Conservation (phyloP, 192 early-diverging fungal genomes). For the Backusella macrospora region DNA sequence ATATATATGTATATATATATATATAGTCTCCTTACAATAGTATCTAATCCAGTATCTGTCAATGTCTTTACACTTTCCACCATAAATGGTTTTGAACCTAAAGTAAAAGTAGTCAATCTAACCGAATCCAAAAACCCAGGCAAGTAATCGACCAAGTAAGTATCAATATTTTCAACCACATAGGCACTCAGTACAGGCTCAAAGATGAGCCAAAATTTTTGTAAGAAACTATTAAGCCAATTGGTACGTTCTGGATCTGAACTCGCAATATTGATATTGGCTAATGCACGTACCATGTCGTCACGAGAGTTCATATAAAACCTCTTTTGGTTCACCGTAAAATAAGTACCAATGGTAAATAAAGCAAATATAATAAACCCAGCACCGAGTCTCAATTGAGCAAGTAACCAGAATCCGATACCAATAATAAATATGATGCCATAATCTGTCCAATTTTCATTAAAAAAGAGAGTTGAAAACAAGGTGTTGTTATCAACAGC, state of each 20-base stretch:
- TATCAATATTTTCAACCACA: constrained; percentile 66
- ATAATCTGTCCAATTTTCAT: constrained; percentile 23
- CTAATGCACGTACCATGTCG: constrained; percentile 57
- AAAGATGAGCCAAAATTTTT: constrained; percentile 77
- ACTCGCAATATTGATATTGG: constrained; percentile 35
- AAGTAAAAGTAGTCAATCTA: constrained; percentile 61
- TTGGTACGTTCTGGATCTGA: constrained; percentile 61
- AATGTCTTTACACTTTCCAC: constrained; percentile 60
- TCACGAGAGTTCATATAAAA: constrained; percentile 53
- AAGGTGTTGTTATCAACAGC: neutral
- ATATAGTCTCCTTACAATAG: constrained; percentile 39
- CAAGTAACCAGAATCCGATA: constrained; percentile 11
- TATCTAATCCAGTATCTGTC: constrained; percentile 56
- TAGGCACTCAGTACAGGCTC: constrained; percentile 73
- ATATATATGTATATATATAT: neutral
- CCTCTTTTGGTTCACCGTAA: constrained; percentile 48
- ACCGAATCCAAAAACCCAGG: constrained; percentile 71
- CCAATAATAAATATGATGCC: constrained; percentile 22
- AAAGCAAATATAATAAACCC: neutral
- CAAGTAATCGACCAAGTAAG: constrained; percentile 61
- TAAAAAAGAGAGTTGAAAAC: neutral
- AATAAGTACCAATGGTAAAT: constrained; percentile 48
- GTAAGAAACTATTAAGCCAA: constrained; percentile 80
- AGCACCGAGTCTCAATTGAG: neutral
- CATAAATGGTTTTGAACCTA: constrained; percentile 64